phyloP scores from a whole-genome alignment of 1,284 basidiomycete genomes.

The Ceratobasidium sp. region DNA sequence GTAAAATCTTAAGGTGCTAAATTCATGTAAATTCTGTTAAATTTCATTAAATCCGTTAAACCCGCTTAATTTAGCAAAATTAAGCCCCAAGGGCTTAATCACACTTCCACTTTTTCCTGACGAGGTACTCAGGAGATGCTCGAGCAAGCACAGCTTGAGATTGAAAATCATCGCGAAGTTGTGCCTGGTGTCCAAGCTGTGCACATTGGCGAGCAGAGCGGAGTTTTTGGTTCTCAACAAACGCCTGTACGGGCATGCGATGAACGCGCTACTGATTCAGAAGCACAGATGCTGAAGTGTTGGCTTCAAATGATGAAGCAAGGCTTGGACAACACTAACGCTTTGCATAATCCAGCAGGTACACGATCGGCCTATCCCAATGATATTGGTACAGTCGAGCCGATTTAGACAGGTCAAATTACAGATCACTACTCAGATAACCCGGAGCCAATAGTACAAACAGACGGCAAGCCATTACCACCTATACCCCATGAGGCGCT shows the following conservation, averaged over 20 bases:
- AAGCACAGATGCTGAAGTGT: not conserved
- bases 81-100: too few relatives aligned
- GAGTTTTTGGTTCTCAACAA: not conserved
- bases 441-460: not conserved
- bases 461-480: not conserved
- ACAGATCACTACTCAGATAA: too few relatives aligned
- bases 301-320: too few relatives aligned
- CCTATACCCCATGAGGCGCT: not conserved
- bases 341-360: too few relatives aligned
- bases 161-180: not conserved
- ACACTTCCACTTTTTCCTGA: too few relatives aligned
- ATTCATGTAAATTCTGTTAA: too few relatives aligned
- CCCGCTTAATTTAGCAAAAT: too few relatives aligned
- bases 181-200: slow-evolving; percentile 8
- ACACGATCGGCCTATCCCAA: too few relatives aligned
- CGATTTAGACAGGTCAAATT: too few relatives aligned
- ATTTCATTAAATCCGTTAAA: too few relatives aligned
- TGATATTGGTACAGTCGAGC: slow-evolving; percentile 1
- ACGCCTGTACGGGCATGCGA: not conserved
- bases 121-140: slow-evolving; percentile 15
- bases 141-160: not conserved
- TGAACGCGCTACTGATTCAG: not conserved
- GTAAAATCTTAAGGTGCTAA: too few relatives aligned
- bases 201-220: not conserved
- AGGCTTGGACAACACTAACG: not conserved